Base-by-base conservation (phyloP, 225 moss, liverwort and hornwort genomes). In the Lunularia cruciata region DNA sequence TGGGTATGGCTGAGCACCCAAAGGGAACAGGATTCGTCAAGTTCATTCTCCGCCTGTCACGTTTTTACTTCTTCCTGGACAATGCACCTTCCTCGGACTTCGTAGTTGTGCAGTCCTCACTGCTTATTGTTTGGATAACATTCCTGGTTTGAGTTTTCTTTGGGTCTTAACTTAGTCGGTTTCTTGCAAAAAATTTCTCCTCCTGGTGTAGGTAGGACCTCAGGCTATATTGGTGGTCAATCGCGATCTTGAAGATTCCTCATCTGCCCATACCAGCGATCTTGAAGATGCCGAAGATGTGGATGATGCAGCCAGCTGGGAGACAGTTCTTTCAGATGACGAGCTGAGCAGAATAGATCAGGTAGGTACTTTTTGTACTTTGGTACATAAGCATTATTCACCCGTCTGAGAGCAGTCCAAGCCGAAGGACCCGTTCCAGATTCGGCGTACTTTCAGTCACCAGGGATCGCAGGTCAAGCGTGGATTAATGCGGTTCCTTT, bases 281-380 rank as follows among this genome's bases (percentile, higher is more conserved):
- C 87, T 90, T 46, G 93, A 91, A 76, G 86, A 88, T 30, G 85
- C 78, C 8, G 89, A 80, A 22, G 83, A 85, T 59, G 85, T 88
- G 19, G 92, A 90, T 65, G 96, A 92, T 83, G 86, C 86, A 62
- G 87, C 81, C 53, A 93, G 93, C 81, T 93, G 98, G 93, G 89
- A 85, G 69, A 98, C 98, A 47, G 85, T 88, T 70, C 84, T 79
- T 75, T 91, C 89, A 33, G 71, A 80, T 59, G 93, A 93, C 74
- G 79, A 98, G 49, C 67, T 76, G 20, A 61, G 39, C 60, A 79
- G 75, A 63, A 79, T 43, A 71, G 67, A 59, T 42, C 72, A 80
- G 90, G 90, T 95, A 75, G 36, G 63, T 37, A 13, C n/a, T n/a
- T n/a, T n/a, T 28, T 35, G 28, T 59, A 18, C 2, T 20, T 22